Base-by-base conservation (phyloP, 805 yeast species). In the Lipomyces yamadae region DNA sequence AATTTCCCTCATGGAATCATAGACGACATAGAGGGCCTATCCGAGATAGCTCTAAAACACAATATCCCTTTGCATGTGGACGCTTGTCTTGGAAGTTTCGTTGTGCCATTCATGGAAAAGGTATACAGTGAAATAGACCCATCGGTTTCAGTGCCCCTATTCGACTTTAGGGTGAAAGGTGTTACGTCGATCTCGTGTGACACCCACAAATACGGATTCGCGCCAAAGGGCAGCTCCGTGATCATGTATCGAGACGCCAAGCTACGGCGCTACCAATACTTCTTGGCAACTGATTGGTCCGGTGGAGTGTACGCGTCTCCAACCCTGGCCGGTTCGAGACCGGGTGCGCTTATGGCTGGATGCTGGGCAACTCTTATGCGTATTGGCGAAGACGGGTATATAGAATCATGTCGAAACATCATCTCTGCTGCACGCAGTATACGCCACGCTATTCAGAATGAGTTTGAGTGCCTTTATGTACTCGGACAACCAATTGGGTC, bases 131-230 rank as follows among this genome's bases (percentile, higher is more conserved):
- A 77, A 42, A 61, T 81, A 7, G 76, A 73, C 11, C 70, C 72
- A 4, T 2, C 61, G 3, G 63, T 63, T 33, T 15, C 45, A n/a
- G 69, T 77, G 3, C 89, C 90, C 4, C 74, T 79, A 11, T 93
- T 94, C 78, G 98, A 95, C 76, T 94, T 94, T 79, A 81, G 94
- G 70, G 82, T 92, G 1, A 89, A 91, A 0, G 95, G 83, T 39
- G 98, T 95, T n/a, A 95, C 98, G 0, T 92, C 98, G 2, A 94
- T 94, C 65, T 91, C 97, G n/a, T 95, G 98, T 79, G 99, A 94
- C 77, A 94, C 99, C n/a, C 99, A 94, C 81, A 94, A 94, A 78
- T 94, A 94, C 75, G 99, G 98, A 0, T 95, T 94, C 82, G 98
- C 98, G 7, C 99, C 99, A 52, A 94, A 94, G 78, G 99, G 99